Base-by-base conservation (phyloP, 768 basidiomycete genomes). In the Lactarius evosmus region DNA sequence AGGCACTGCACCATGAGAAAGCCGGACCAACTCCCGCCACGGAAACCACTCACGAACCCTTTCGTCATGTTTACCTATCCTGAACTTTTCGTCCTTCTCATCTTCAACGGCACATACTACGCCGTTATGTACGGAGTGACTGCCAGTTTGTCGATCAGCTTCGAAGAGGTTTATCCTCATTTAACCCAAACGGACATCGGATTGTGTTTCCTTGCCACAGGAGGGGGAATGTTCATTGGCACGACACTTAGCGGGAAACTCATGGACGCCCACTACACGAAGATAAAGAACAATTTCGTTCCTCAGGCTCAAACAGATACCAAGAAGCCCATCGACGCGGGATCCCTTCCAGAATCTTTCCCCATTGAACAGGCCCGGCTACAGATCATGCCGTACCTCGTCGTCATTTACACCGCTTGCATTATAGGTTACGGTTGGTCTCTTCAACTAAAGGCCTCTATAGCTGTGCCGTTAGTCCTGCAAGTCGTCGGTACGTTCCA, bases 181-280 rank as follows among this genome's bases (percentile, higher is more conserved):
- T 76, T 91, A 22, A 80, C 73, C 61, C 82, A 89, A 65, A 84
- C 85, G 4, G 79, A 83, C 29, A 79, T 90, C 33, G 93, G 93
- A 2, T 74, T 95, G 6, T 93, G 89, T 72, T 95, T 87, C 76
- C 75, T 94, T 59, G 83, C 85, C 1, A 81, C 88, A 56, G 93
- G 91, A 2, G 81, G 83, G 17, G 94, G 93, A 0, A 85, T 86
- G 75, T 73, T 84, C 9, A 55, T 87, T 17, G 87, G 91, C 14
- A 80, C 84, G 22, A 71, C 78, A n/a, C 27, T 79, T 1, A 84
- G 78, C 25, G 92, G 93, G 3, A 82, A 77, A 60, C 69, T 89
- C 12, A 72, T 93, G 9, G 88, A 95, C 67, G 75, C 76, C 66
- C 85, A 91, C 65, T 95, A 87, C 72, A 80, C 69, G 67, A 73